These are phyloP conservation scores for Aspergillus neoniger DNA, from an alignment of 2,329 filamentous ascomycete species.

Conservation along the genomic window DNA sequence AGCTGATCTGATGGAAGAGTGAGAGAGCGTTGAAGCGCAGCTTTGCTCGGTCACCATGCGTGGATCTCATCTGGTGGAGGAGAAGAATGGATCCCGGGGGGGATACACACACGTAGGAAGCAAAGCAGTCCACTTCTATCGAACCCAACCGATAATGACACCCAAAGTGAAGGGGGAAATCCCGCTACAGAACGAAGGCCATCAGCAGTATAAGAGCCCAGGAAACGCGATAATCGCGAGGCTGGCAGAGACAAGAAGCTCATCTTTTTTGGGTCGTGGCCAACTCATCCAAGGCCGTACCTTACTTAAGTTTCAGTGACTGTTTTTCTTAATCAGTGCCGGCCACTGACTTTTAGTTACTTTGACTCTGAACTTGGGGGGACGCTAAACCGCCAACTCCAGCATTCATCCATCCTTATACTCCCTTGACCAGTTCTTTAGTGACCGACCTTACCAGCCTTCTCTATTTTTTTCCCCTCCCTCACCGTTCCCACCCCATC, in stretches of 20 bases:
- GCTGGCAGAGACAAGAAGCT: not conserved
- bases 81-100: not conserved
- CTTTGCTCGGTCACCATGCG: slow-evolving; percentile 4
- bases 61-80: slow-evolving; percentile 4
- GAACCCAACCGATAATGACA: slow-evolving; percentile 7
- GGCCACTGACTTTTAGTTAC: not conserved
- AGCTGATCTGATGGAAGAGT: too few species aligned
- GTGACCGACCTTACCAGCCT: slow-evolving; percentile 25
- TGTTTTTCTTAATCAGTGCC: not conserved
- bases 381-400: not conserved
- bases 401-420: not conserved
- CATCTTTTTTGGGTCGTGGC: not conserved
- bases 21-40: not conserved
- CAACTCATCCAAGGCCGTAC: slow-evolving; percentile 5
- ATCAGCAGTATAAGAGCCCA: slow-evolving; percentile 1
- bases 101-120: slow-evolving; percentile 4
- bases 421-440: not conserved
- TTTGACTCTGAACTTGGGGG: too few species aligned
- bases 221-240: not conserved
- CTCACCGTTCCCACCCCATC: not conserved
- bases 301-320: slow-evolving; percentile 3
- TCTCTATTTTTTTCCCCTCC: slow-evolving; percentile 16
- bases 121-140: slow-evolving; percentile 4
- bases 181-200: not conserved
- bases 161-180: slow-evolving; percentile 1